Evolutionary conservation across 2,329 filamentous ascomycete species (phyloP).

Genomic region (Botrytis elliptica): DNA sequence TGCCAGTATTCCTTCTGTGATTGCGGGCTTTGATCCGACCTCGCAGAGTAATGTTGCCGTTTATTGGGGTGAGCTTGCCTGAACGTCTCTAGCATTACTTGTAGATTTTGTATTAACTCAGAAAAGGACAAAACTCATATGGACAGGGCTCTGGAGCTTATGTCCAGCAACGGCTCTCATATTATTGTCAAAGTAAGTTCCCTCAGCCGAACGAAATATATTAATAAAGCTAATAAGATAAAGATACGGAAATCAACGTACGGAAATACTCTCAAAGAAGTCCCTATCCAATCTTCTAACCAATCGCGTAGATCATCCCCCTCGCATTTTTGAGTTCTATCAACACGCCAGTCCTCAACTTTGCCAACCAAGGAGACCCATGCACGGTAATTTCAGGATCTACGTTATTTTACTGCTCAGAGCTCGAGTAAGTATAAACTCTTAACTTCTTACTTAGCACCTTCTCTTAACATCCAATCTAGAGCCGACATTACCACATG

Average conservation of each 20-base stretch:
- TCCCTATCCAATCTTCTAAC: constrained; percentile 21
- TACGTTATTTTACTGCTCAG: constrained; percentile 57
- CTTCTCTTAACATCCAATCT: neutral
- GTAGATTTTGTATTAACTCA: constrained; percentile 27
- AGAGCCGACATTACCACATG: constrained; percentile 55
- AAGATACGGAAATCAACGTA: constrained; percentile 50
- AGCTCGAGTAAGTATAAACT: constrained; percentile 58
- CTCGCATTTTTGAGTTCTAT: constrained; percentile 63
- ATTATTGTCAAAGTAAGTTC: constrained; percentile 58
- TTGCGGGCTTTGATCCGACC: constrained; percentile 46
- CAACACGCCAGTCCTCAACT: constrained; percentile 56
- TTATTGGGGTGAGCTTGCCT: constrained; percentile 58
- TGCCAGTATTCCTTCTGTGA: constrained; percentile 38
- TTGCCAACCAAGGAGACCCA: constrained; percentile 61
- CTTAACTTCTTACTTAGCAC: neutral
- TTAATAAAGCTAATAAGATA: constrained; percentile 19
- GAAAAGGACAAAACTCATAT: constrained; percentile 58
- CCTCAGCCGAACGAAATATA: neutral
- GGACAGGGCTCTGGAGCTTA: constrained; percentile 45
- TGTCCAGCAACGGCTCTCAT: constrained; percentile 54
- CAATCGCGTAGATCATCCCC: constrained; percentile 53
- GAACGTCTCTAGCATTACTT: neutral
- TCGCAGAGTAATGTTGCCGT: constrained; percentile 57
- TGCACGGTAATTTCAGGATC: constrained; percentile 61
- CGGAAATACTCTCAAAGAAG: constrained; percentile 23